Base-by-base conservation (phyloP, 2,329 filamentous ascomycete species). In the Thermothelomyces thermophilus region DNA sequence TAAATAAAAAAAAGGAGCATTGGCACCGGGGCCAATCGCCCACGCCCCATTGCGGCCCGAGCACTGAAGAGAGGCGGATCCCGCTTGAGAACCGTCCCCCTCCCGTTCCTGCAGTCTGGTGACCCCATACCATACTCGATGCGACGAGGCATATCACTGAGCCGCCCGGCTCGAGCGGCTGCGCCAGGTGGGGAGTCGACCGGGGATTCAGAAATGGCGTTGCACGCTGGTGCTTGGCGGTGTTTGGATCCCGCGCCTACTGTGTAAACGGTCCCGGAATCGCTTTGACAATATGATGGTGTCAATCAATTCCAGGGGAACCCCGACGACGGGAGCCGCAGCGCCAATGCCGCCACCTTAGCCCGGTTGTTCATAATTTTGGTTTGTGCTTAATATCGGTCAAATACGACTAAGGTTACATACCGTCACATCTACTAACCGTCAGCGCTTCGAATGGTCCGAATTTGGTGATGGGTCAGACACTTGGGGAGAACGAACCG, bases 341-440 rank as follows among this genome's bases (percentile, higher is more conserved):
- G 50, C 26, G 34, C 22, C 51, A 54, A 55, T 50, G 54, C 51
- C 50, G 48, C 39, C 44, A 35, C 46, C 34, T 52, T 57, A 58
- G 52, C 53, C 55, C 44, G 56, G 54, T 55, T 56, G 51, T 52
- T 48, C 48, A 36, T 47, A 50, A 50, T 54, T 48, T 50, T 54
- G 48, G 39, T 14, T 39, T 26, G 31, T 30, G 45, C 55, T 58
- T 53, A 55, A 56, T 55, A 51, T 48, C 56, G 37, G 50, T 51
- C 8, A 19, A 34, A 50, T 34, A 51, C 22, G 44, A 46, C 35
- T 30, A 41, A 33, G 40, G 58, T 59, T 66, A 81, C 80, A 63
- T 83, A 83, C 80, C 76, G 63, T 83, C 80, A 64, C 80, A 83
- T 67, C 80, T 83, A 56, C 43, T 54, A 55, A 26, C 48, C 39